Percentiles rank a stretch among this genome's conserved stretches.
phyloP scores from a whole-genome alignment of 805 yeast species.

The Starmerella tilneyi region DNA sequence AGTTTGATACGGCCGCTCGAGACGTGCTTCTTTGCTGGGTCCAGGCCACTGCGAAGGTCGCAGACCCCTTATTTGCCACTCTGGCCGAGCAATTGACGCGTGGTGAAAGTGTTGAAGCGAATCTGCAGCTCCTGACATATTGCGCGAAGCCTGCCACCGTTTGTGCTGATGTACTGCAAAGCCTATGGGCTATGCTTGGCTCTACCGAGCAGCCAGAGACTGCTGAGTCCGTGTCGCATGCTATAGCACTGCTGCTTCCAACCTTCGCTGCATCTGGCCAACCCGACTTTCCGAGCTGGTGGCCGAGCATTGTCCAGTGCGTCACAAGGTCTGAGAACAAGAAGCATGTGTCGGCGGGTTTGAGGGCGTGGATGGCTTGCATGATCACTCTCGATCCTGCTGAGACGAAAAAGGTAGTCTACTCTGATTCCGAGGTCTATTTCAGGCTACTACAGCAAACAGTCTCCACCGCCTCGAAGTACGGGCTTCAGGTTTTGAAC shows the following conservation, averaged over 20 bases:
- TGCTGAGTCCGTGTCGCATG: conserved; percentile 12
- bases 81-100: neutral
- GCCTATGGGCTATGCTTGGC: conserved; percentile 10
- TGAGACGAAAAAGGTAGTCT: neutral
- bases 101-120: neutral
- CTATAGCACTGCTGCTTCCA: conserved; percentile 8
- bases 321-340: conserved; percentile 4
- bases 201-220: conserved; percentile 12
- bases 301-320: conserved; percentile 12
- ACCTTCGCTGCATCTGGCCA: neutral
- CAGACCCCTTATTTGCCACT: neutral
- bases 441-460: conserved; percentile 8
- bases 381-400: neutral
- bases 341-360: conserved; percentile 12
- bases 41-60: neutral
- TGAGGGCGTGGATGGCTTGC: conserved; percentile 18
- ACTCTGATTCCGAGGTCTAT: conserved; percentile 2
- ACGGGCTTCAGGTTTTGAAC: conserved; percentile 54
- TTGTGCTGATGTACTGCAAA: neutral
- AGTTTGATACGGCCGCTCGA: neutral
- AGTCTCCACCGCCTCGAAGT: conserved; percentile 34
- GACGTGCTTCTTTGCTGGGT: conserved; percentile 6
- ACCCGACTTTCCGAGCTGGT: conserved; percentile 5
- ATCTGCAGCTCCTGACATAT: conserved; percentile 6
- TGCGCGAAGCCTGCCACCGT: conserved; percentile 7